Base-by-base conservation (phyloP, 164 flowering plant genomes). In the Santalum album region DNA sequence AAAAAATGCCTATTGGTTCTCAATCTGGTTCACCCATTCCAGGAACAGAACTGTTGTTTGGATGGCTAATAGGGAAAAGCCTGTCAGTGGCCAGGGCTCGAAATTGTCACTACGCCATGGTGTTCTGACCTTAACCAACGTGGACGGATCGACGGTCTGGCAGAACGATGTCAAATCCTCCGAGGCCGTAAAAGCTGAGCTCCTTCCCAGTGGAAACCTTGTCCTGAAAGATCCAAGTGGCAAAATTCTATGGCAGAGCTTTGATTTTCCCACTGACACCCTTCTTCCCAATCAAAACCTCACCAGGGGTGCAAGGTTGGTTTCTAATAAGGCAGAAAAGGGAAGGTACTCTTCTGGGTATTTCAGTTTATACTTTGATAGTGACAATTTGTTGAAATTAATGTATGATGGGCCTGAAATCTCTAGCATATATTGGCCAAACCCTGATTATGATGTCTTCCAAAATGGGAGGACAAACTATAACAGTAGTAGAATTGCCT, bases 21-120 rank as follows among this genome's bases (percentile, higher is more conserved):
- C 72, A 5, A 72, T 77, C 9, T 77, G 81, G 76, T 69, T 59
- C 71, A 60, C 75, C 1, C 38, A 65, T 18, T 65, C 71, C n/a
- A n/a, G n/a, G n/a, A n/a, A n/a, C 12, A 53, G 49, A 44, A 67
- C 73, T 7, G 62, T 70, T 16, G 72, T 69, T 26, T 77, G 81
- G 81, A 70, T 36, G 58, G 82, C 75, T 9, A 72, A 78, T 53
- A 54, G 75, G 1, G 73, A 72, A 51, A 39, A 19, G 0, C 79
- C 82, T 0, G 79, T 74, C 15, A 74, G 68, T 26, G 71, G 72
- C 15, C 20, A 34, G 12, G 70, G 75, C 39, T 69, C 82, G 0
- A 65, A 14, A 19, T 0, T 68, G 17, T 53, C 67, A 7, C 46
- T 72, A 12, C 24, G 48, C 0, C 10, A 48, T 25, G 68, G 68